Evolutionary conservation across 2,329 filamentous ascomycete species (phyloP).

Genomic region (Colletotrichum liaoningense): DNA sequence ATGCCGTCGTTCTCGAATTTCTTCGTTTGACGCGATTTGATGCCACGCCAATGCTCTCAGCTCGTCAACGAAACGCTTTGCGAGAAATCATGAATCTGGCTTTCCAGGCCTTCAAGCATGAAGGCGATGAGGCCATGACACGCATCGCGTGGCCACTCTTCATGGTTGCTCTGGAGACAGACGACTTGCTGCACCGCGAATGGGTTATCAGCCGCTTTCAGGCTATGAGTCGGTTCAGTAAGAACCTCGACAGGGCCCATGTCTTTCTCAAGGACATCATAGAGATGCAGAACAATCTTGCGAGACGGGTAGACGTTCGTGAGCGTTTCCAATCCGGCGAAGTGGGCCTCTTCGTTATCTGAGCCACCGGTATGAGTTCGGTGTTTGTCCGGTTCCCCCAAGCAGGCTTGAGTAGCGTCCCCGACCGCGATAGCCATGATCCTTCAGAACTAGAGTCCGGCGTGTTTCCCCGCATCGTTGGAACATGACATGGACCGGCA

Average conservation of each 20-base stretch:
- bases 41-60: conserved; percentile 27
- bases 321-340: conserved; percentile 32
- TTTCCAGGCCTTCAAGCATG: conserved; percentile 46
- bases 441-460: not conserved
- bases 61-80: conserved; percentile 25
- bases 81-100: conserved; percentile 45
- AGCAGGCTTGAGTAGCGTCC: not conserved
- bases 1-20: conserved; percentile 47
- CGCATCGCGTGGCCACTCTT: conserved; percentile 49
- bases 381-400: not conserved
- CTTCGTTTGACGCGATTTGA: conserved; percentile 38
- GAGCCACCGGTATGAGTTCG: not conserved
- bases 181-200: conserved; percentile 45
- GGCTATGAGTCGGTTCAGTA: conserved; percentile 44
- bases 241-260: conserved; percentile 46
- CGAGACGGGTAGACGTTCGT: conserved; percentile 36
- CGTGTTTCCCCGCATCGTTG: conserved; percentile 5
- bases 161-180: conserved; percentile 48
- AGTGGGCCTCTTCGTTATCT: conserved; percentile 39
- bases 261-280: conserved; percentile 42
- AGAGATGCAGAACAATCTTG: conserved; percentile 35
- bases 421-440: not conserved
- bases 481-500: not conserved
- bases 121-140: conserved; percentile 45
- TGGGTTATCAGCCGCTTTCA: conserved; percentile 48